Conservation (phyloP, 306 rosid genomes). For the Glycine soja region DNA sequence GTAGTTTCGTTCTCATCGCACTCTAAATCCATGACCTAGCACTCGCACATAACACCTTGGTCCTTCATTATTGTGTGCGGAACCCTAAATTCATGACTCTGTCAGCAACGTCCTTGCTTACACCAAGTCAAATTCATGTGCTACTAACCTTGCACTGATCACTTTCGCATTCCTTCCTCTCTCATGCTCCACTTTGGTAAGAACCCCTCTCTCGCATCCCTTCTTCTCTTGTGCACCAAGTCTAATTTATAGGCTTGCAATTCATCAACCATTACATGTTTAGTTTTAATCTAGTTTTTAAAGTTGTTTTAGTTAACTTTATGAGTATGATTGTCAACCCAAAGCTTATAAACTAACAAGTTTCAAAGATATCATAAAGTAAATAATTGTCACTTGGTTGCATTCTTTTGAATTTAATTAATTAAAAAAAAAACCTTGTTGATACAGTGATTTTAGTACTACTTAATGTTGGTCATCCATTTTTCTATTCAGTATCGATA, state of each 20-base stretch:
- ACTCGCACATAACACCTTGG: no score
- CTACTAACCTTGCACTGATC: no score
- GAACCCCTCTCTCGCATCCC: no score
- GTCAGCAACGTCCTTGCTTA: no score
- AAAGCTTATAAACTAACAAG: not conserved
- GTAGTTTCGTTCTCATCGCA: no score
- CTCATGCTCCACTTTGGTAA: no score
- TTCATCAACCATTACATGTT: not conserved
- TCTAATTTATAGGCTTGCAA: not conserved
- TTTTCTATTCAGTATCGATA: not conserved
- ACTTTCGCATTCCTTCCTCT: no score
- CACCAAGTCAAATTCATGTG: no score
- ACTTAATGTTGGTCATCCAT: not conserved
- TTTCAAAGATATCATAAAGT: not conserved
- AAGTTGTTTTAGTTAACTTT: not conserved
- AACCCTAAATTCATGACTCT: no score
- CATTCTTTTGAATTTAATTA: not conserved
- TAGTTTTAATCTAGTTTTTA: not conserved
- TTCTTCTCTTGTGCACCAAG: no score
- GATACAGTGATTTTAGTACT: not conserved
- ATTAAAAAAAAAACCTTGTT: not conserved
- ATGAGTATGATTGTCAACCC: not conserved
- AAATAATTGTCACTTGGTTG: not conserved
- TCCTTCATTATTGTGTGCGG: no score
- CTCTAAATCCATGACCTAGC: no score